Evolutionary conservation across 2,329 filamentous ascomycete genomes (phyloP).

Genomic region (Acrocalymma vagum): DNA sequence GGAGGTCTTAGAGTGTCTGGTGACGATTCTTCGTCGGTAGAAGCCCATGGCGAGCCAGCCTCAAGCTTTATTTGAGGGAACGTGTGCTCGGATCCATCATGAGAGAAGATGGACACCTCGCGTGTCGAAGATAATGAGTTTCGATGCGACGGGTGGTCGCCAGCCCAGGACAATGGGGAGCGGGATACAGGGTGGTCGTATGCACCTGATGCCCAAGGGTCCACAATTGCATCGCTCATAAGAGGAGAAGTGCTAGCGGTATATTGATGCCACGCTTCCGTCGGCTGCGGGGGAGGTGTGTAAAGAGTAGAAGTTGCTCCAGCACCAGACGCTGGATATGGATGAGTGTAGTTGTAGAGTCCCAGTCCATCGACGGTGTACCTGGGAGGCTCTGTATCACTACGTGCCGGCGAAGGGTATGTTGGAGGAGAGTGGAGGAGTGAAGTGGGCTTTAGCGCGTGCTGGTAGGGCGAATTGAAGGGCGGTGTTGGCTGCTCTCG

Average conservation of each 20-base stretch:
- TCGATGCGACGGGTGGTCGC: constrained; percentile 38
- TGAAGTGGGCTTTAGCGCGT: constrained; percentile 29
- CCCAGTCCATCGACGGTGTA: constrained; percentile 41
- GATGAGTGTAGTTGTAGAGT: constrained; percentile 41
- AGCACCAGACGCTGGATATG: constrained; percentile 20
- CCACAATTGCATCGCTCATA: constrained; percentile 37
- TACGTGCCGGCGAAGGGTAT: constrained; percentile 46
- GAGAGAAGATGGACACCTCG: constrained; percentile 45
- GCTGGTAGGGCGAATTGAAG: constrained; percentile 47
- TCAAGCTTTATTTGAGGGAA: constrained; percentile 41
- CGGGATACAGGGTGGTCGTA: constrained; percentile 43
- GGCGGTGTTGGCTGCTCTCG: constrained; percentile 42
- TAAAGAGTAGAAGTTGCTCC: constrained; percentile 25
- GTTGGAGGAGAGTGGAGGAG: constrained; percentile 38
- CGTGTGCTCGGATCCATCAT: constrained; percentile 34
- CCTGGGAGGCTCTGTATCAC: constrained; percentile 34
- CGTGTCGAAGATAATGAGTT: constrained; percentile 43
- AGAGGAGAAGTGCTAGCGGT: constrained; percentile 37
- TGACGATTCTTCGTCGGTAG: constrained; percentile 22
- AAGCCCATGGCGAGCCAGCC: constrained; percentile 29
- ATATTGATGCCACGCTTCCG: constrained; percentile 42
- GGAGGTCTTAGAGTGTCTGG: constrained; percentile 22
- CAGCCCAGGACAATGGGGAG: constrained; percentile 41
- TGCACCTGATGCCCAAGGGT: constrained; percentile 41
- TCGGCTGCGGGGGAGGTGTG: constrained; percentile 45